A percentile compares a stretch with the other conserved stretches of the same genome.
These are phyloP conservation scores for Aspergillus sp. DNA, from an alignment of 2,329 filamentous ascomycete species.

Conservation along the genomic window DNA sequence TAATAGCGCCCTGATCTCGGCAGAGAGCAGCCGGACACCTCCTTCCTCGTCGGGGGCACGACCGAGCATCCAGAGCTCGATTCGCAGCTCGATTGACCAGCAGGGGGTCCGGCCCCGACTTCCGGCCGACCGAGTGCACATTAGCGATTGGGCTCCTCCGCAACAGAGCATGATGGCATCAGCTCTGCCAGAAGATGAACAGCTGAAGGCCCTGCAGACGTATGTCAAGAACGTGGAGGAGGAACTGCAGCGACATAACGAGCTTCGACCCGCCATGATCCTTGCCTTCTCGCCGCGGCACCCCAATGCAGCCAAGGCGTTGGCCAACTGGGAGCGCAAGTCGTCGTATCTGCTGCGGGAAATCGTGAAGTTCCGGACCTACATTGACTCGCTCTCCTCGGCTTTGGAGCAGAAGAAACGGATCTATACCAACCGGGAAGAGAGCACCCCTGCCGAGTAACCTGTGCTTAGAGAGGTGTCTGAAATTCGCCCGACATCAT, in stretches of 20 bases:
- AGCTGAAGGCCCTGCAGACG: constrained; percentile 69
- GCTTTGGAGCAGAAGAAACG: constrained; percentile 70
- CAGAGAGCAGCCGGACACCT: constrained; percentile 42
- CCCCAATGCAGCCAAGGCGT: constrained; percentile 76
- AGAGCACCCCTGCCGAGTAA: constrained; percentile 16
- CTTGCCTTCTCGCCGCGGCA: constrained; percentile 86
- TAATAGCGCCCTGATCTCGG: constrained; percentile 69
- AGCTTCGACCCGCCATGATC: constrained; percentile 81
- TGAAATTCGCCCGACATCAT: neutral
- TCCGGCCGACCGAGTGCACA: constrained; percentile 79
- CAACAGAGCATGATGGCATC: constrained; percentile 87
- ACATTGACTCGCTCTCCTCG: constrained; percentile 78
- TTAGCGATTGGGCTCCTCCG: constrained; percentile 87
- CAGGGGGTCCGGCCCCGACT: constrained; percentile 65
- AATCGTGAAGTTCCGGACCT: constrained; percentile 95
- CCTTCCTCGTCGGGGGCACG: constrained; percentile 43
- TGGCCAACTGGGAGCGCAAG: constrained; percentile 97
- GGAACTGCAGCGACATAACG: constrained; percentile 84
- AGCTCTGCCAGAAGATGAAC: constrained; percentile 74
- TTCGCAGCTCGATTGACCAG: constrained; percentile 68
- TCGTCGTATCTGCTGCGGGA: constrained; percentile 87
- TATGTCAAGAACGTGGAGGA: constrained; percentile 87
- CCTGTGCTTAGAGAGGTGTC: neutral
- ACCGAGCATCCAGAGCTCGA: constrained; percentile 61
- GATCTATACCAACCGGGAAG: constrained; percentile 56